Evolutionary conservation across 495 filamentous ascomycete species (phyloP), one percentile per base, ranked within the genome.

Genomic region (Aspergillus conjunctus): DNA sequence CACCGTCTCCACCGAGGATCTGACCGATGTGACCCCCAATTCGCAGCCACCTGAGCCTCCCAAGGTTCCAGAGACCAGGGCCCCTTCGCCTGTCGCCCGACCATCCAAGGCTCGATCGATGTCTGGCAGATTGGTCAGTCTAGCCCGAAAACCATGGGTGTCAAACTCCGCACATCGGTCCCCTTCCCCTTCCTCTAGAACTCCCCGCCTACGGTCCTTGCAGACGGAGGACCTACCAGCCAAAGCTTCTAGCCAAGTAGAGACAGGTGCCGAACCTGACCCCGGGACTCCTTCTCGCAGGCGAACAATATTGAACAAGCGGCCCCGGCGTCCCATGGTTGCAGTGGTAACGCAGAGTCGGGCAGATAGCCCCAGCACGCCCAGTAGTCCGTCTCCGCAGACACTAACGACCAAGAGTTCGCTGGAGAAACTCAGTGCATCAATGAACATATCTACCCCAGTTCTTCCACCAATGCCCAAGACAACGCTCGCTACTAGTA

Each of bases 131-230:
- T 80, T 91, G 66, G 83, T 85, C 59, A 85, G 77, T 59, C 81
- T 91, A 63, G 85, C 88, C 12, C 83, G 82, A 61, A 84, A 83
- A 67, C 86, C 88, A 46, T 91, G 88, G 88, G 82, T 83, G 14
- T 74, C 83, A 9, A 75, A 72, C 45, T 88, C 88, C 20, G 78
- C 81, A 10, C 87, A 86, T 33, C 77, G 83, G 48, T 86, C 87
- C 7, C 84, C 86, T 5, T 87, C 84, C 20, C 86, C 88, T 14
- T 75, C 75, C 15, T 69, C 74, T 2, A 80, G 76, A 60, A 68
- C 67, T 45, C 51, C 67, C 9, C 73, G 78, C 66, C 65, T 73
- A 51, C 62, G 78, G 71, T 43, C 75, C 57, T 58, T 71, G 59
- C 58, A 68, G 62, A 57, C 77, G 63, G 74, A 78, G 48, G 70